Base-by-base conservation (phyloP, 257 asterid genomes). In the Nicotiana sylvestris region DNA sequence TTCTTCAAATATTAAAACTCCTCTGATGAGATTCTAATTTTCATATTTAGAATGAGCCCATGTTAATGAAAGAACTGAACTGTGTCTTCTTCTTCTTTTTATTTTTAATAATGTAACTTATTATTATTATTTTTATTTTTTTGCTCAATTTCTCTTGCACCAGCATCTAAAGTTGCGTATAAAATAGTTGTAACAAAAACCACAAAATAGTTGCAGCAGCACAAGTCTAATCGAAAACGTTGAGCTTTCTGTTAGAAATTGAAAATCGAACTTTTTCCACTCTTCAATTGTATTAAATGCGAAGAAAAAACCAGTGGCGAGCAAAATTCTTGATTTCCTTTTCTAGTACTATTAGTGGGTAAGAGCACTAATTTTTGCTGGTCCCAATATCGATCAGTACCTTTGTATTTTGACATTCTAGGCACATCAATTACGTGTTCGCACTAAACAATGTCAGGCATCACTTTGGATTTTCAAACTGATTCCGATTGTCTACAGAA, bases 351-450 rank as follows among this genome's bases (percentile, higher is more conserved):
- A 7, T 25, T 74, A 15, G 80, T 76, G 80, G 80, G 80, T 51
- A 27, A 76, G 65, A 51, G 80, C 80, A 27, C 46, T 76, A 51
- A 51, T 15, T 3, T 16, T 27, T 51, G 32, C 11, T 12, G 80
- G 80, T 21, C 29, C 64, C 80, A 76, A 2, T 51, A 27, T 76
- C 18, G 27, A 27, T 76, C 18, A 51, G 80, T 29, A 74, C 43
- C 80, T 76, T 76, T 27, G 80, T 27, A 76, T 76, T 27, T 76
- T 76, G 43, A 76, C 62, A 76, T 76, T 76, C 64, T 27, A 29
- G n/a, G 46, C 46, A 51, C 43, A 49, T 43, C 27, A 49, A 51
- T 76, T 76, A 37, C 51, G 43, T 7, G 43, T 76, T 76, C 64
- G 46, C 80, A 49, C 29, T 13, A 76, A 76, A 76, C 64, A 74